Evolutionary conservation across 768 basidiomycete genomes (phyloP).

Genomic region (Pleurotus pulmonarius): DNA sequence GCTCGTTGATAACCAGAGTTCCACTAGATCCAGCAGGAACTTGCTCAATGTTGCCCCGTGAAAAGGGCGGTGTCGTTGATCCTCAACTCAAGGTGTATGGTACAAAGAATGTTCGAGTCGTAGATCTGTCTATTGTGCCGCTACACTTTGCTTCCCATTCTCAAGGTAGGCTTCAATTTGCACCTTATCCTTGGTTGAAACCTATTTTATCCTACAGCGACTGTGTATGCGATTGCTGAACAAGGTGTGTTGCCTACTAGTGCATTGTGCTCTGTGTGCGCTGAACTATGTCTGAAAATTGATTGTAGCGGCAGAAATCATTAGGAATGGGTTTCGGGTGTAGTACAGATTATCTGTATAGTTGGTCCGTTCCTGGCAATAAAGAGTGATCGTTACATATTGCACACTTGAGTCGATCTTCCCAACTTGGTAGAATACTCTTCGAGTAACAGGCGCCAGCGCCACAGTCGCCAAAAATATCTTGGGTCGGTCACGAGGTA

Average conservation of each 20-base stretch:
- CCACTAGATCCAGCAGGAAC: constrained; percentile 33
- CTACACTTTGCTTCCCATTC: constrained; percentile 46
- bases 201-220: constrained; percentile 20
- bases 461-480: no score
- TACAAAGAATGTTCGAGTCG: constrained; percentile 52
- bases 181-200: not conserved
- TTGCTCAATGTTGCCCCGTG: constrained; percentile 41
- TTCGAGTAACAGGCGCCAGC: no score
- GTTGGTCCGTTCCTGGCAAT: no score
- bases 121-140: constrained; percentile 51
- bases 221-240: constrained; percentile 44
- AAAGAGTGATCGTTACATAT: no score
- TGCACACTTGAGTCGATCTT: no score
- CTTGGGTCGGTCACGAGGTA: no score
- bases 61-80: constrained; percentile 29
- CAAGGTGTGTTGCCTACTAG: constrained; percentile 27
- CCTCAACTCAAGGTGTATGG: constrained; percentile 37
- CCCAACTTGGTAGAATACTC: no score
- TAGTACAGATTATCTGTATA: not conserved
- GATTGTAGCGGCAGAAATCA: not conserved
- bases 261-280: not conserved
- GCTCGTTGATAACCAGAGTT: not conserved
- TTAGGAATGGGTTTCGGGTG: not conserved
- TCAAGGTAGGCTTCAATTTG: constrained; percentile 28
- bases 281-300: not conserved